These are phyloP conservation scores for Endocarpon pusillum DNA, from an alignment of 495 filamentous ascomycete genomes.

Conservation along the genomic window DNA sequence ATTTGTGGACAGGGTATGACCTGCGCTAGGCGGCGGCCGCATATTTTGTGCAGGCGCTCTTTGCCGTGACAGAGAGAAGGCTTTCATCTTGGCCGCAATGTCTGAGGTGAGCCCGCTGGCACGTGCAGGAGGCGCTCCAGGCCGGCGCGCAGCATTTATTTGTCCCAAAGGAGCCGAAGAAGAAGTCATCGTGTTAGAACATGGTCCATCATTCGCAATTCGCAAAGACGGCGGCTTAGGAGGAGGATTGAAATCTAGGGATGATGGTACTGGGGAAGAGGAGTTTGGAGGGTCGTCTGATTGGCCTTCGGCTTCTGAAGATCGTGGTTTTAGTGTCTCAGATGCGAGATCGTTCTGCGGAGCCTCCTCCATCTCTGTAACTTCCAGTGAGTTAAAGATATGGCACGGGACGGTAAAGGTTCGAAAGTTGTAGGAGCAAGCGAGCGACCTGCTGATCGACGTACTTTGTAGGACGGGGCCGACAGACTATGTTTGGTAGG, in stretches of 20 bases:
- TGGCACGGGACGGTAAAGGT: too few species aligned
- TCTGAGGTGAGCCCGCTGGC: constrained; percentile 56
- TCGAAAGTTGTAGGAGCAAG: too few species aligned
- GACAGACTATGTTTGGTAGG: too few species aligned
- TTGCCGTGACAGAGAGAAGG: constrained; percentile 51
- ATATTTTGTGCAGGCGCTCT: constrained; percentile 24
- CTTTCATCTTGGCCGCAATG: constrained; percentile 65
- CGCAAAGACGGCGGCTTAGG: constrained; percentile 13
- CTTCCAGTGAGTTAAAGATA: too few species aligned
- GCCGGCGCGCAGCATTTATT: constrained; percentile 60
- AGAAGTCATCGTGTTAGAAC: constrained; percentile 39
- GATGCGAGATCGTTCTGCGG: too few species aligned
- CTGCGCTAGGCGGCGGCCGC: constrained; percentile 7
- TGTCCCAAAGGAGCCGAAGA: constrained; percentile 70
- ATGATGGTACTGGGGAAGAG: too few species aligned
- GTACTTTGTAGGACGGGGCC: too few species aligned
- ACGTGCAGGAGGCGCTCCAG: constrained; percentile 30
- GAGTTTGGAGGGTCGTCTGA: too few species aligned
- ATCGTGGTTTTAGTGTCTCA: too few species aligned
- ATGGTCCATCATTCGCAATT: constrained; percentile 27
- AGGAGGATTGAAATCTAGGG: constrained; percentile 16
- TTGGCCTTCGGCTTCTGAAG: too few species aligned
- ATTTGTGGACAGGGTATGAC: constrained; percentile 19
- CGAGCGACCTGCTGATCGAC: too few species aligned
- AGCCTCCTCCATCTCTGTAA: too few species aligned